phyloP scores from a whole-genome alignment of 176 grass and related monocot species.

The Bromus sterilis region DNA sequence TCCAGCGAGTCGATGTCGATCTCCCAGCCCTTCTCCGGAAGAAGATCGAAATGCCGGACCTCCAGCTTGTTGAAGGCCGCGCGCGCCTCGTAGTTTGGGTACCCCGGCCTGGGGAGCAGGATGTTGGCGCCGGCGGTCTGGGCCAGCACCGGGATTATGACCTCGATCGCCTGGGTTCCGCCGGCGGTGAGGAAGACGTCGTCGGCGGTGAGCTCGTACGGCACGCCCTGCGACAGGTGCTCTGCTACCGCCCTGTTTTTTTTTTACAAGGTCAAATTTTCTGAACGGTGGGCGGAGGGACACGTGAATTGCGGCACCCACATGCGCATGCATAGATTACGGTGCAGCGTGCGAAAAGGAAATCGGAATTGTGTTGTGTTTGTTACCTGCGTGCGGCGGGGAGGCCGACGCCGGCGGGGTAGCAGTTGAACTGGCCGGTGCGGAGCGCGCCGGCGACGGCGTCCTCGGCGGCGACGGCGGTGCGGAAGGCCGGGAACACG shows the following conservation, averaged over 20 bases:
- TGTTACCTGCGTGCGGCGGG: conserved; percentile 32
- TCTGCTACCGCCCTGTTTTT: conserved; percentile 34
- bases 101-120: conserved; percentile 47
- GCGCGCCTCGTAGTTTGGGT: conserved; percentile 29
- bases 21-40: conserved; percentile 51
- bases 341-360: no score
- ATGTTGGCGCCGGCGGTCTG: conserved; percentile 44
- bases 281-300: neutral
- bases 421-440: conserved; percentile 42
- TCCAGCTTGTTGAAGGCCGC: conserved; percentile 22
- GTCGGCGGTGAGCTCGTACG: conserved; percentile 26
- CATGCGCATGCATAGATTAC: neutral
- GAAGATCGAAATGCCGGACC: conserved; percentile 35
- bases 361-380: no score
- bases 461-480: conserved; percentile 37
- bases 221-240: conserved; percentile 36
- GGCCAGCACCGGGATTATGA: conserved; percentile 28
- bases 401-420: conserved; percentile 42
- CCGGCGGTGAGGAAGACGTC: conserved; percentile 60
- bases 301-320: neutral
- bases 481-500: conserved; percentile 44
- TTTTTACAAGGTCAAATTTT: neutral
- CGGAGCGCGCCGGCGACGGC: conserved; percentile 42
- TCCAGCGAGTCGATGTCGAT: conserved; percentile 42
- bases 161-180: conserved; percentile 57